These are phyloP conservation scores for Phycomyces blakesleeanus DNA, from an alignment of 192 early-diverging fungal genomes.

Conservation along the genomic window DNA sequence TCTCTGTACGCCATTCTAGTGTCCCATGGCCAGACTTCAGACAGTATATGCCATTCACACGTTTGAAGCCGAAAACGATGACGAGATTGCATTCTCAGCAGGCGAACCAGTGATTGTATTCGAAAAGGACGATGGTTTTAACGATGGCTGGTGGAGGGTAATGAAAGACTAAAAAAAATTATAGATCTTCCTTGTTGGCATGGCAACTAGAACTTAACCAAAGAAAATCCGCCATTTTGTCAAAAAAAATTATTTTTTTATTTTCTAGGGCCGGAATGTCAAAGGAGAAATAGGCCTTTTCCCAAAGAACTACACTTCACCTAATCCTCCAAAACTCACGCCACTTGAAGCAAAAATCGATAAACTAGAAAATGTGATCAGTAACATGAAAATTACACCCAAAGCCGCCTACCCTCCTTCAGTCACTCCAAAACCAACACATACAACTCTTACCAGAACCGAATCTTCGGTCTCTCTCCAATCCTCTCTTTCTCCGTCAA, in stretches of 20 bases:
- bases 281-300: conserved; percentile 66
- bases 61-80: conserved; percentile 59
- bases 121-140: conserved; percentile 64
- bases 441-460: neutral
- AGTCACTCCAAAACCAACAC: neutral
- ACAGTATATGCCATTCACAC: conserved; percentile 54
- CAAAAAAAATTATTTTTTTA: neutral
- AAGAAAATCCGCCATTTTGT: too few relatives aligned
- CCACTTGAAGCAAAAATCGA: neutral
- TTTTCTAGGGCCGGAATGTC: conserved; percentile 56
- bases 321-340: neutral
- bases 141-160: conserved; percentile 81
- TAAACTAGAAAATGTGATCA: neutral
- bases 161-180: too few relatives aligned
- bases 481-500: neutral
- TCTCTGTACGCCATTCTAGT: neutral
- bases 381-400: neutral
- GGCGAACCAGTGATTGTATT: conserved; percentile 68
- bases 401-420: neutral
- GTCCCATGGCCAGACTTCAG: conserved; percentile 13
- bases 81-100: conserved; percentile 62
- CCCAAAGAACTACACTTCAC: conserved; percentile 62
- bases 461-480: too few relatives aligned
- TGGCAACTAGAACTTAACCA: too few relatives aligned
- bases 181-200: too few relatives aligned